A percentile compares a stretch with the other conserved stretches of the same genome.
These are phyloP conservation scores for Melanopsichium pennsylvanicum DNA, from an alignment of 1,284 basidiomycete genomes.

Conservation along the genomic window DNA sequence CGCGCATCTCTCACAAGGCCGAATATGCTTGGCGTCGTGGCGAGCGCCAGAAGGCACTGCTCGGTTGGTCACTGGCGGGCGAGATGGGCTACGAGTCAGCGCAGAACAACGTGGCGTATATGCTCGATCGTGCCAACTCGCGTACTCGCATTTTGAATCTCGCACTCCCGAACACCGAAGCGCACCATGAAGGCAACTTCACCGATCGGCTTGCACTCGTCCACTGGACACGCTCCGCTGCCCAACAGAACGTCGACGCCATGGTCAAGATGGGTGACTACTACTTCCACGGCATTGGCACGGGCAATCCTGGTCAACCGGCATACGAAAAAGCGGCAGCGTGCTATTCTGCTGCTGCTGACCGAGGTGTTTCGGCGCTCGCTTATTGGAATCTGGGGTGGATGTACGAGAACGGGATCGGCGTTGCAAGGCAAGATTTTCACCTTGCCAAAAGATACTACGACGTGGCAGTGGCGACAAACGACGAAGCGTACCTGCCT, in stretches of 20 bases:
- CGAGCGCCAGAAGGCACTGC: slow-evolving; percentile 48
- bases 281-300: slow-evolving; percentile 75
- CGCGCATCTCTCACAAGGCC: slow-evolving; percentile 57
- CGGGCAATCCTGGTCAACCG: slow-evolving; percentile 71
- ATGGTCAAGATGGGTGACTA: slow-evolving; percentile 90
- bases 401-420: slow-evolving; percentile 97
- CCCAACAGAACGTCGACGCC: slow-evolving; percentile 91
- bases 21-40: slow-evolving; percentile 61
- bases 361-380: slow-evolving; percentile 86
- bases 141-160: slow-evolving; percentile 16
- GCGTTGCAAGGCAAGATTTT: slow-evolving; percentile 82
- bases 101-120: slow-evolving; percentile 93
- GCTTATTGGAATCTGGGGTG: slow-evolving; percentile 98
- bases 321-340: slow-evolving; percentile 82
- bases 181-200: slow-evolving; percentile 25
- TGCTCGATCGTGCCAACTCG: slow-evolving; percentile 76
- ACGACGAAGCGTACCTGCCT: slow-evolving; percentile 86
- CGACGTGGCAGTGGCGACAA: slow-evolving; percentile 85
- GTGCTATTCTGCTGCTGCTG: slow-evolving; percentile 89
- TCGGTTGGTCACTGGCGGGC: slow-evolving; percentile 81
- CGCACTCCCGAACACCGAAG: not conserved
- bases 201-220: slow-evolving; percentile 81
- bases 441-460: slow-evolving; percentile 96
- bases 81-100: slow-evolving; percentile 88
- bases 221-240: slow-evolving; percentile 92